Evolutionary conservation across 2,329 filamentous ascomycete genomes (phyloP).

Genomic region (Pestalotiopsis sp.): DNA sequence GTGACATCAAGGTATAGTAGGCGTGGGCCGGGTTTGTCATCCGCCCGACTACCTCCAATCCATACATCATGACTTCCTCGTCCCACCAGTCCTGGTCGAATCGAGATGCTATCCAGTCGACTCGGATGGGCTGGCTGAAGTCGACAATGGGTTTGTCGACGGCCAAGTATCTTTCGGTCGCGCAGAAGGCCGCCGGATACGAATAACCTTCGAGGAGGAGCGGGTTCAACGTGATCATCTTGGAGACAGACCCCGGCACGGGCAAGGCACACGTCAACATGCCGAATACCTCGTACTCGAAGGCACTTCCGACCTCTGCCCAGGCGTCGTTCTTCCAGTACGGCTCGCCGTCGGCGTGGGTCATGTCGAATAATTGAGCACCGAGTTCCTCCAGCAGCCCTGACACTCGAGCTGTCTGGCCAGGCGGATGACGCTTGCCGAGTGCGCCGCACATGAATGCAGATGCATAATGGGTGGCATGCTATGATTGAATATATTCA

Average conservation of each 20-base stretch:
- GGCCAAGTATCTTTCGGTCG: background rate
- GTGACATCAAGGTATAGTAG: background rate
- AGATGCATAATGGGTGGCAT: background rate
- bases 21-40: constrained; percentile 2
- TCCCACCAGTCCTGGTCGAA: constrained; percentile 30
- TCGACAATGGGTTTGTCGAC: constrained; percentile 8
- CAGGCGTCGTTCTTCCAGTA: constrained; percentile 5
- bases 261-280: background rate
- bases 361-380: background rate
- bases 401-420: background rate
- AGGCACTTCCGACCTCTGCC: constrained; percentile 12
- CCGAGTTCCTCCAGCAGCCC: background rate
- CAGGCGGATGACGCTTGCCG: background rate
- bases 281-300: constrained; percentile 12
- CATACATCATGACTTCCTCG: constrained; percentile 19
- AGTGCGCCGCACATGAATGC: background rate
- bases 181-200: constrained; percentile 8
- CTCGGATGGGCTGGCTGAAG: constrained; percentile 17
- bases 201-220: background rate
- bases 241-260: background rate
- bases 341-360: background rate
- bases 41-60: constrained; percentile 19
- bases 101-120: constrained; percentile 23
- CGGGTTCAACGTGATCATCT: constrained; percentile 8
- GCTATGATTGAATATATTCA: background rate